These are phyloP conservation scores for Lepidium aucheri DNA, from an alignment of 345 rosid species.

Conservation along the genomic window DNA sequence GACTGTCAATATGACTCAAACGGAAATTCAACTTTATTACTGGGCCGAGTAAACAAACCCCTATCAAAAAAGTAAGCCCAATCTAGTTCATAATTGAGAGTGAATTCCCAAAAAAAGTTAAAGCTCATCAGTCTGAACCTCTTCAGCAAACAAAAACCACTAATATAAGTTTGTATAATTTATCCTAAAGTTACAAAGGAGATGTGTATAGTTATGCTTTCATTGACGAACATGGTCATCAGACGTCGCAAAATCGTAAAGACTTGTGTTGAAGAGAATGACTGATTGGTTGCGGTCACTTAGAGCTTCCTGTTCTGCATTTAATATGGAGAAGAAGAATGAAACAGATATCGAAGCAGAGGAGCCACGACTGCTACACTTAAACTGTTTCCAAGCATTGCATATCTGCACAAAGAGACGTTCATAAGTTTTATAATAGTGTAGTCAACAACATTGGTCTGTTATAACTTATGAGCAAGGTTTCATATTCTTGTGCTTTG, in stretches of 20 bases:
- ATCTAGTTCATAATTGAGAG: background rate
- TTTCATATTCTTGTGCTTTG: background rate
- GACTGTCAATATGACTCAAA: background rate
- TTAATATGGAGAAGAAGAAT: constrained; percentile 30
- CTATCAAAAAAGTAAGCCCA: background rate
- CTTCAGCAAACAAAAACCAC: background rate
- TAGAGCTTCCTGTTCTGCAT: background rate
- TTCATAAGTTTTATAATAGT: background rate
- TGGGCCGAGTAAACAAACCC: background rate
- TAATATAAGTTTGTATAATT: background rate
- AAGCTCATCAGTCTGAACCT: background rate
- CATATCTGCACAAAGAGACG: constrained; percentile 52
- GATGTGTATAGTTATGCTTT: background rate
- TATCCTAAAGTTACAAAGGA: background rate
- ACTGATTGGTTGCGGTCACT: background rate
- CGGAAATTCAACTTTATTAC: background rate
- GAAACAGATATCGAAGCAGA: constrained; percentile 58
- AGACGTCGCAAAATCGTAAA: background rate
- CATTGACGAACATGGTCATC: background rate
- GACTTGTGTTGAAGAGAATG: background rate
- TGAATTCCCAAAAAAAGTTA: background rate
- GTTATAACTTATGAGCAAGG: background rate
- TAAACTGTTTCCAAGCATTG: constrained; percentile 88
- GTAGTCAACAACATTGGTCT: background rate
- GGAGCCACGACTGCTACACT: constrained; percentile 88